Evolutionary conservation across 441 rosid genomes (phyloP).

Genomic region (Aleurites moluccanus): DNA sequence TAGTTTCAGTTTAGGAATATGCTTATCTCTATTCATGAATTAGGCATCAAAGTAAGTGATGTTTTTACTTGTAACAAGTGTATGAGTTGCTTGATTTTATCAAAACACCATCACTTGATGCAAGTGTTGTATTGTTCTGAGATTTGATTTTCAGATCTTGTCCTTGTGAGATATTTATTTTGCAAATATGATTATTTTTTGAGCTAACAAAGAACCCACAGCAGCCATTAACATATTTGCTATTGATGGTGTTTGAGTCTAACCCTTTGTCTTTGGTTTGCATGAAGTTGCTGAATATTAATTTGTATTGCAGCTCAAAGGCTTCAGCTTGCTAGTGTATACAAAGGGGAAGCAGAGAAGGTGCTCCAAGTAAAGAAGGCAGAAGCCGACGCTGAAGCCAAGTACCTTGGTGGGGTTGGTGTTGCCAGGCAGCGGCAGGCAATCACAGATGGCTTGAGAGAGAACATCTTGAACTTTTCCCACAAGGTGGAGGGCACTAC

Average conservation of each 20-base stretch:
- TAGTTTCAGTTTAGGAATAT: background rate
- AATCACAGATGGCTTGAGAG: slow-evolving; percentile 87
- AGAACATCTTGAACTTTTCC: slow-evolving; percentile 93
- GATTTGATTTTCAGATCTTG: background rate
- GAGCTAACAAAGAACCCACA: too few species aligned
- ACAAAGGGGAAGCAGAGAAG: slow-evolving; percentile 98
- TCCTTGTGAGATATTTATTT: background rate
- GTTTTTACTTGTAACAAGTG: background rate
- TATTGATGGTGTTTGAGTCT: background rate
- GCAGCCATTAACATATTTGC: background rate
- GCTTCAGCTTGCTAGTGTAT: slow-evolving; percentile 94
- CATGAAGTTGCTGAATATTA: background rate
- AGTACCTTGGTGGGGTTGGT: slow-evolving; percentile 92
- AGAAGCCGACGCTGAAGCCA: slow-evolving; percentile 95
- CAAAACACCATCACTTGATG: background rate
- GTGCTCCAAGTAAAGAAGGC: slow-evolving; percentile 81
- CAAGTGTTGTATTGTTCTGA: background rate
- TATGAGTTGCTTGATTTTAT: background rate
- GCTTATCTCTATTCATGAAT: background rate
- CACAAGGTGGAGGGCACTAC: slow-evolving; percentile 85
- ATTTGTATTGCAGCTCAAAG: slow-evolving; percentile 71
- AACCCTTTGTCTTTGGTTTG: background rate
- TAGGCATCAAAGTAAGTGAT: background rate
- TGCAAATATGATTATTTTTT: background rate
- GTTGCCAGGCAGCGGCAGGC: slow-evolving; percentile 99